These are phyloP conservation scores for Elaeagnus macrophylla DNA, from an alignment of 306 rosid species.

Conservation along the genomic window DNA sequence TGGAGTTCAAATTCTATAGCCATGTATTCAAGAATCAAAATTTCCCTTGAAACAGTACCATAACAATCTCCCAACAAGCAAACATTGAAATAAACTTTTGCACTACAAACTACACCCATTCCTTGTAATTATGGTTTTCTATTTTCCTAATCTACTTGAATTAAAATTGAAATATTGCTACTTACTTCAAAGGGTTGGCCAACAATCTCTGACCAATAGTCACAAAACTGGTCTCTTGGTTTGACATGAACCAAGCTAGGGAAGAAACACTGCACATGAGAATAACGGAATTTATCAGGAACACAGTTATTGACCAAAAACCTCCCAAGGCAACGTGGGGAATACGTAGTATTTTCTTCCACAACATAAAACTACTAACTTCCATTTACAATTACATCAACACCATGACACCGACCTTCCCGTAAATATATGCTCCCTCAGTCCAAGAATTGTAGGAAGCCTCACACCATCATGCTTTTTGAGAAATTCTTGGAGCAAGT, in stretches of 20 bases:
- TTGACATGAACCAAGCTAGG: slow-evolving; percentile 99
- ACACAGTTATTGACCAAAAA: not conserved
- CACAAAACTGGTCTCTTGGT: slow-evolving; percentile 98
- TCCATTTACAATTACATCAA: not conserved
- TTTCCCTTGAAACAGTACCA: no score
- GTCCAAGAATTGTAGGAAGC: slow-evolving; percentile 83
- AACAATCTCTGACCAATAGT: slow-evolving; percentile 94
- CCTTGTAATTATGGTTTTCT: no score
- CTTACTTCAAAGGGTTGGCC: slow-evolving; percentile 90
- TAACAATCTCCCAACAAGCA: no score
- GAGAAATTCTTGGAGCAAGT: slow-evolving; percentile 86
- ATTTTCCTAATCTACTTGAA: no score
- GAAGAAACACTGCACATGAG: slow-evolving; percentile 83
- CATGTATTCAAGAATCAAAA: no score
- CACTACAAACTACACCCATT: no score
- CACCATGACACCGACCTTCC: slow-evolving; percentile 50
- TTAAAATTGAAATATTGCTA: not conserved
- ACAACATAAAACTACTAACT: not conserved
- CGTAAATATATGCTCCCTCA: slow-evolving; percentile 95
- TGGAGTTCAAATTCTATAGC: no score
- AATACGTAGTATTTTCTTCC: no score
- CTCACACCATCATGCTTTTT: slow-evolving; percentile 86
- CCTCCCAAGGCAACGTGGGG: no score
- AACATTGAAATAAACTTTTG: no score
- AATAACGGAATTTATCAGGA: slow-evolving; percentile 14